Conservation (phyloP, 2,329 filamentous ascomycete genomes). For the Diaporthe citrichinensis region DNA sequence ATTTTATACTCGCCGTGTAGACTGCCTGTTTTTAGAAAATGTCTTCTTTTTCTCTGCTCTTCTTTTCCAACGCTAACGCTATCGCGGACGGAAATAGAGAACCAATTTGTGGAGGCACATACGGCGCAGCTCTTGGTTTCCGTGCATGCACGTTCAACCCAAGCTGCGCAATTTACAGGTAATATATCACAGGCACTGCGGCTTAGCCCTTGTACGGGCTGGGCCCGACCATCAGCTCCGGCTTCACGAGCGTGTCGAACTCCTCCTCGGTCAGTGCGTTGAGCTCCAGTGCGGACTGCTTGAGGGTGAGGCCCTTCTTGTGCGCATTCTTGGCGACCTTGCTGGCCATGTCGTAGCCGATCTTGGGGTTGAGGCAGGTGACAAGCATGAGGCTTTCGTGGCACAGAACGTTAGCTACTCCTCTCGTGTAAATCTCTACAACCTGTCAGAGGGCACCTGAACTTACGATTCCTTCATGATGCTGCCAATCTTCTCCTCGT, state of each 20-base stretch:
- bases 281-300: conserved; percentile 94
- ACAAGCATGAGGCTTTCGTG: conserved; percentile 92
- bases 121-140: not conserved
- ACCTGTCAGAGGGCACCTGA: conserved; percentile 38
- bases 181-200: not conserved
- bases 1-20: not conserved
- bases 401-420: conserved; percentile 41
- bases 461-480: conserved; percentile 95
- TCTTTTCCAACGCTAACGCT: not conserved
- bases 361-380: conserved; percentile 96
- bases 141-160: not conserved
- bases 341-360: conserved; percentile 96
- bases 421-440: not conserved
- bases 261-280: conserved; percentile 89
- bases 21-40: not conserved
- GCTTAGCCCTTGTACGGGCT: conserved; percentile 70
- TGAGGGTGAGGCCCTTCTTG: conserved; percentile 96
- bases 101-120: not conserved
- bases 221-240: conserved; percentile 95
- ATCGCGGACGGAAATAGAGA: not conserved
- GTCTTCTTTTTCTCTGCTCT: not conserved
- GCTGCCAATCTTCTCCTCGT: conserved; percentile 90
- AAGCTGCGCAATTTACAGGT: not conserved
- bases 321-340: conserved; percentile 99
- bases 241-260: conserved; percentile 90